A percentile compares a stretch with the other conserved stretches of the same genome.
Evolutionary conservation across 176 grass and related monocot species (phyloP).

Genomic region (Ananas comosus): DNA sequence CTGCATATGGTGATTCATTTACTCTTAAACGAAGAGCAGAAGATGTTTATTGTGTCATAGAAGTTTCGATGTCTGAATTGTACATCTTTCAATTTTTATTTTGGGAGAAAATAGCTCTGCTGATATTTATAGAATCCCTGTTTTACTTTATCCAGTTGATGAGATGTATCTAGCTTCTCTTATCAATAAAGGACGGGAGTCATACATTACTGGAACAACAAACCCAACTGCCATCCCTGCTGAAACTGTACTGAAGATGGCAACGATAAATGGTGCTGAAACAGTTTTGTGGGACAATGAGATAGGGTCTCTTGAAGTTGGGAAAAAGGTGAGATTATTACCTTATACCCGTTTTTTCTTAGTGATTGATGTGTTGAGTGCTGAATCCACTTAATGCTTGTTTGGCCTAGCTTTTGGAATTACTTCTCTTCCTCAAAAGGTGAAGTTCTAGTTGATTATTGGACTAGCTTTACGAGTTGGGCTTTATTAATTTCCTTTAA

Average conservation of each 20-base stretch:
- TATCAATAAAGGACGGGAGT: conserved; percentile 90
- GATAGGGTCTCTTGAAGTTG: conserved; percentile 73
- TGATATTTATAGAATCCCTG: not conserved
- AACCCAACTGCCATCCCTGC: conserved; percentile 68
- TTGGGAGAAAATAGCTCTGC: no score
- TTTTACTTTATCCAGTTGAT: conserved; percentile 45
- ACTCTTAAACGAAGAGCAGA: not conserved
- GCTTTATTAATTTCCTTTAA: no score
- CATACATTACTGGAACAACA: conserved; percentile 58
- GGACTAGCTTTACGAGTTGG: no score
- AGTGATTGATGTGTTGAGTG: not conserved
- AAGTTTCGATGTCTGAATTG: no score
- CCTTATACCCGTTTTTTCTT: not conserved
- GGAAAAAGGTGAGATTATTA: conserved; percentile 60
- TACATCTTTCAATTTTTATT: no score
- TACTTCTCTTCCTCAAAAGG: not conserved
- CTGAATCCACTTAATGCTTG: not conserved
- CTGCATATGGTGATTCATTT: not conserved
- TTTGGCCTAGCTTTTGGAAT: not conserved
- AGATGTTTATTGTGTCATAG: no score
- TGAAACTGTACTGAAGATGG: conserved; percentile 71
- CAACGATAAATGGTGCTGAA: conserved; percentile 73
- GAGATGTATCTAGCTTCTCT: conserved; percentile 94
- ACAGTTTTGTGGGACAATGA: conserved; percentile 89
- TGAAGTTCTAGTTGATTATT: no score